Conservation (phyloP, 768 basidiomycete genomes). For the Amanita polypyramis region DNA sequence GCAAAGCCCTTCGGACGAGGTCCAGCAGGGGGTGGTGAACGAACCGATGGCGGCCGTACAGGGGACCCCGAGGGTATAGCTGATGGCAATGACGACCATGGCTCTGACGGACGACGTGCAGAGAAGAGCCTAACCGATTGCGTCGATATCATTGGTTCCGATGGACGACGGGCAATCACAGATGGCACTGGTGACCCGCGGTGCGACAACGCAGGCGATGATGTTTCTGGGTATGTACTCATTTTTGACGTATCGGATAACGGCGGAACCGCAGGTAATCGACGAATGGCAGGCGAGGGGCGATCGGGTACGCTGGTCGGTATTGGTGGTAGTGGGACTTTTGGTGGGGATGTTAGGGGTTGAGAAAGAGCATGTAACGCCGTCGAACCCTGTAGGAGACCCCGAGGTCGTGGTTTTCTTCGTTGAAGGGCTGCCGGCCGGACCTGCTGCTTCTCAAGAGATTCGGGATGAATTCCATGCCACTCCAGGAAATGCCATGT, state of each 20-base stretch:
- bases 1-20: slow-evolving; percentile 5
- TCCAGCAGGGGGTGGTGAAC: slow-evolving; percentile 5
- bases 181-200: neutral
- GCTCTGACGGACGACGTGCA: neutral
- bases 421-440: neutral
- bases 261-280: slow-evolving; percentile 4
- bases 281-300: neutral
- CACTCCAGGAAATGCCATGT: slow-evolving; percentile 26
- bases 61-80: neutral
- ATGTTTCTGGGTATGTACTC: neutral
- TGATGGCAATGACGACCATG: neutral
- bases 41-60: neutral
- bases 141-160: neutral
- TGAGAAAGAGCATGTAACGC: neutral
- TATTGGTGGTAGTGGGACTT: slow-evolving; percentile 3
- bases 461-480: slow-evolving; percentile 25
- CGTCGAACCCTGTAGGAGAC: neutral
- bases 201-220: neutral
- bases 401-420: slow-evolving; percentile 2
- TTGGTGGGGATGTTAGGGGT: slow-evolving; percentile 5
- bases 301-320: neutral
- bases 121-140: neutral
- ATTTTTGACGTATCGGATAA: neutral
- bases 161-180: neutral
- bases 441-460: slow-evolving; percentile 13